Conservation (phyloP, 2,329 filamentous ascomycete species). For the Fusarium bactridioides region DNA sequence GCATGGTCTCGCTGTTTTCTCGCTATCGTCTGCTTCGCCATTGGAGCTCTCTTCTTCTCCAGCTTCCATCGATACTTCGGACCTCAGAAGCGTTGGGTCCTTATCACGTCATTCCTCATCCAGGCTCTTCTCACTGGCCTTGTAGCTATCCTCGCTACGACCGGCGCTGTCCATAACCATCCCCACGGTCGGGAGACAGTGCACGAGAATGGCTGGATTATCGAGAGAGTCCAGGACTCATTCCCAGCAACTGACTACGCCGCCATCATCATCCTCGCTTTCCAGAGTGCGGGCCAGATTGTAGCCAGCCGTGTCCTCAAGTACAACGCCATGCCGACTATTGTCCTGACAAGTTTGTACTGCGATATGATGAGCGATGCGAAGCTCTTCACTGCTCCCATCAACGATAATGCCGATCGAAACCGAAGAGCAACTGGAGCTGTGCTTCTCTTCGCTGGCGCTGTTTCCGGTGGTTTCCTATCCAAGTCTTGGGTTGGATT, state of each 20-base stretch:
- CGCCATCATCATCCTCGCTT: conserved; percentile 37
- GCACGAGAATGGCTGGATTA: conserved; percentile 31
- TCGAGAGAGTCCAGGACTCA: conserved; percentile 31
- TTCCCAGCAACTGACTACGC: conserved; percentile 39
- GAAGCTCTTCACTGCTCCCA: conserved; percentile 34
- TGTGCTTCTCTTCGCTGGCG: conserved; percentile 33
- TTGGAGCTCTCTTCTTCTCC: conserved; percentile 41
- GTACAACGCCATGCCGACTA: conserved; percentile 40
- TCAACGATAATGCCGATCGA: conserved; percentile 39
- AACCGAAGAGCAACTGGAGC: conserved; percentile 34
- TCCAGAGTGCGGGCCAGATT: conserved; percentile 40
- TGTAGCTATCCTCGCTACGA: conserved; percentile 38
- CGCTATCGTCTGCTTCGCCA: conserved; percentile 38
- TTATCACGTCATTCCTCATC: conserved; percentile 32
- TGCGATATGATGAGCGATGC: conserved; percentile 43
- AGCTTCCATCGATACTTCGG: conserved; percentile 40
- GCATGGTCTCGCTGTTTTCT: conserved; percentile 42
- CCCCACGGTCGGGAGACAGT: conserved; percentile 21
- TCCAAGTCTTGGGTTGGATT: conserved; percentile 41
- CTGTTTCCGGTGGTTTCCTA: conserved; percentile 38
- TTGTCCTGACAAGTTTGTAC: conserved; percentile 41
- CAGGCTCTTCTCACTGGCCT: conserved; percentile 36
- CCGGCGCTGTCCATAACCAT: conserved; percentile 33
- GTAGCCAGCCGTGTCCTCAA: conserved; percentile 40
- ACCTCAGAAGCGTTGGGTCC: conserved; percentile 41